Conservation (phyloP, 2,329 filamentous ascomycete species). For the Fusarium ambrosium region DNA sequence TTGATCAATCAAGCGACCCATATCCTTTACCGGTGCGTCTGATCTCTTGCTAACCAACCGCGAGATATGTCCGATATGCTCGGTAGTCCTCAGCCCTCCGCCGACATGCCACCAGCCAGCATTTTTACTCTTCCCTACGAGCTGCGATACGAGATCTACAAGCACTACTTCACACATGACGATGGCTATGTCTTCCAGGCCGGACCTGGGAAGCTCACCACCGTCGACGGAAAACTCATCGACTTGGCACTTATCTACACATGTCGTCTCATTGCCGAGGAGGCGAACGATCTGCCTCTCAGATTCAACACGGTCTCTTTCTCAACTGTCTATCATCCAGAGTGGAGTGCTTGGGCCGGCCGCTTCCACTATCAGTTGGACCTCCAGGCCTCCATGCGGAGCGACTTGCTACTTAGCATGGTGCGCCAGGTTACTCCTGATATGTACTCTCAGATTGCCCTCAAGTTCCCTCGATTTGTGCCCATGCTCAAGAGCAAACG, state of each 20-base stretch:
- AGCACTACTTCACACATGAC: background rate
- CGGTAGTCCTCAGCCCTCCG: no score
- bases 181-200: constrained; percentile 10
- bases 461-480: constrained; percentile 2
- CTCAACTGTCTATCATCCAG: constrained; percentile 3
- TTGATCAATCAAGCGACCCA: background rate
- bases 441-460: background rate
- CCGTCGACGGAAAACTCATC: background rate
- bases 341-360: background rate
- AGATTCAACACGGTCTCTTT: constrained; percentile 16
- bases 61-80: background rate
- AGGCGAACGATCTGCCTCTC: background rate
- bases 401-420: background rate
- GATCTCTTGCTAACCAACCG: background rate
- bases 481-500: background rate
- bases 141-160: background rate
- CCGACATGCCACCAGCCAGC: background rate
- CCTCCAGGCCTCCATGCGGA: background rate
- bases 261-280: background rate
- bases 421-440: background rate
- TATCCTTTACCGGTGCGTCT: background rate
- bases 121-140: constrained; percentile 2
- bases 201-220: background rate
- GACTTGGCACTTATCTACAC: constrained; percentile 16
- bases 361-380: background rate